These are phyloP conservation scores for Aspergillus neotritici DNA, from an alignment of 2,329 filamentous ascomycete species.

Conservation along the genomic window DNA sequence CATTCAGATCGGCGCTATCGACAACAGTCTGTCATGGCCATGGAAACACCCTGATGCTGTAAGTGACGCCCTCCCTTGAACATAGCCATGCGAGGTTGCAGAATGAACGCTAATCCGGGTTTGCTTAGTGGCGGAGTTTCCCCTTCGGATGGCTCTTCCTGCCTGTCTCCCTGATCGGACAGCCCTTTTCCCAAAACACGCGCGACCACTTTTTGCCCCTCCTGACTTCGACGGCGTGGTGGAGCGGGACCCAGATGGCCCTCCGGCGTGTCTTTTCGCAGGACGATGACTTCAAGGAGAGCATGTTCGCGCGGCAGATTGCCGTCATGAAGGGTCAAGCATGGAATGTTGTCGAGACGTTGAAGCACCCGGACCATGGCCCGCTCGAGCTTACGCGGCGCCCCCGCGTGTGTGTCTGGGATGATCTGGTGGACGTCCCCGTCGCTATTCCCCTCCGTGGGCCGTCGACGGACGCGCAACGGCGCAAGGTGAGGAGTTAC, in stretches of 20 bases:
- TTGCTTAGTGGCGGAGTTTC: slow-evolving; percentile 66
- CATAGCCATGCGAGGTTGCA: too few species aligned
- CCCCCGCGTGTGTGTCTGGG: slow-evolving; percentile 93
- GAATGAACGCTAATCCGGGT: not conserved
- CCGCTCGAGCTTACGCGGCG: slow-evolving; percentile 87
- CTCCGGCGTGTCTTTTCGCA: slow-evolving; percentile 82
- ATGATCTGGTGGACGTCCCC: slow-evolving; percentile 92
- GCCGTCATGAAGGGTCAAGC: slow-evolving; percentile 99
- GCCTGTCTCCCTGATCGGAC: slow-evolving; percentile 89
- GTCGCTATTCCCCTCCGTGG: slow-evolving; percentile 84
- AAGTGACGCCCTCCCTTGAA: slow-evolving; percentile 24
- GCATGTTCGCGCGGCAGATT: slow-evolving; percentile 98
- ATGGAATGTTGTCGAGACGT: slow-evolving; percentile 97
- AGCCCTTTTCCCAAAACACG: slow-evolving; percentile 91
- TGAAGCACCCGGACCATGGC: slow-evolving; percentile 88
- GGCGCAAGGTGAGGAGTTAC: slow-evolving; percentile 52
- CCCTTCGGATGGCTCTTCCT: slow-evolving; percentile 98
- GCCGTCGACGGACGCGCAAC: slow-evolving; percentile 76
- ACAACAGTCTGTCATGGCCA: slow-evolving; percentile 96
- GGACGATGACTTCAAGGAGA: slow-evolving; percentile 93
- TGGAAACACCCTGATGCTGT: slow-evolving; percentile 97
- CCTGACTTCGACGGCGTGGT: slow-evolving; percentile 91
- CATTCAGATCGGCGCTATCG: slow-evolving; percentile 84
- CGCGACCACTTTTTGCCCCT: slow-evolving; percentile 93
- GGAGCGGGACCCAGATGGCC: slow-evolving; percentile 86